A percentile compares a stretch with the other conserved stretches of the same genome.
Conservation (phyloP, 345 rosid genomes). For the Acer campestre region DNA sequence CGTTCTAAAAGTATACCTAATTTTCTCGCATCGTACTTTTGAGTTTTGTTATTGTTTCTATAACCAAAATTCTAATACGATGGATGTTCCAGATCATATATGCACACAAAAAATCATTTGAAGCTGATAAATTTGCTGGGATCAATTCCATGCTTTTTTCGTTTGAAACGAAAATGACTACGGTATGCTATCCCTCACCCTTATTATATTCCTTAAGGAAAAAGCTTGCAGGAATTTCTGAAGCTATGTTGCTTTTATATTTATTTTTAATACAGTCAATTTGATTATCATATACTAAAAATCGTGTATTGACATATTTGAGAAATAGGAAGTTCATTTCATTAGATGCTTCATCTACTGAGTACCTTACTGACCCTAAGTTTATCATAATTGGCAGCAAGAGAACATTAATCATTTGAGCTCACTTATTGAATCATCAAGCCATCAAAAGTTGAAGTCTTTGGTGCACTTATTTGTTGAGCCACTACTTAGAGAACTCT, state of each 20-base stretch:
- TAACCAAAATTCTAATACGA: slow-evolving; percentile 14
- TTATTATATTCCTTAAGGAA: not conserved
- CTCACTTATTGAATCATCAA: slow-evolving; percentile 59
- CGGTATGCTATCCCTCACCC: slow-evolving; percentile 41
- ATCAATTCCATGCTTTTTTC: slow-evolving; percentile 56
- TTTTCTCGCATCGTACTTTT: not conserved
- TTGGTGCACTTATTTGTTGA: slow-evolving; percentile 41
- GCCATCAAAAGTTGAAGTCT: slow-evolving; percentile 58
- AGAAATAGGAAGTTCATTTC: not conserved
- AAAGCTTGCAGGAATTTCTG: not conserved
- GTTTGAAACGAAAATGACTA: slow-evolving; percentile 32
- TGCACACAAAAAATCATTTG: slow-evolving; percentile 69
- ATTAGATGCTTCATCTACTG: not conserved
- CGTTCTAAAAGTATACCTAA: not conserved
- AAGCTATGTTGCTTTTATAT: not conserved
- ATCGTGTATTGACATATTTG: not conserved
- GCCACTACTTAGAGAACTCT: slow-evolving; percentile 65
- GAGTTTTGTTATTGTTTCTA: not conserved
- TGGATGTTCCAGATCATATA: slow-evolving; percentile 61
- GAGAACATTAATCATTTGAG: slow-evolving; percentile 45
- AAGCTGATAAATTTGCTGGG: slow-evolving; percentile 51
- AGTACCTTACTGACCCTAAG: not conserved
- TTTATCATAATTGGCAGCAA: slow-evolving; percentile 35
- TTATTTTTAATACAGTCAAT: not conserved
- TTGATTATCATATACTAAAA: not conserved